Percentiles rank a stretch among this genome's conserved stretches.
These are phyloP conservation scores for Dictyophora rubrovolvata DNA, from an alignment of 768 basidiomycete species.

Conservation along the genomic window DNA sequence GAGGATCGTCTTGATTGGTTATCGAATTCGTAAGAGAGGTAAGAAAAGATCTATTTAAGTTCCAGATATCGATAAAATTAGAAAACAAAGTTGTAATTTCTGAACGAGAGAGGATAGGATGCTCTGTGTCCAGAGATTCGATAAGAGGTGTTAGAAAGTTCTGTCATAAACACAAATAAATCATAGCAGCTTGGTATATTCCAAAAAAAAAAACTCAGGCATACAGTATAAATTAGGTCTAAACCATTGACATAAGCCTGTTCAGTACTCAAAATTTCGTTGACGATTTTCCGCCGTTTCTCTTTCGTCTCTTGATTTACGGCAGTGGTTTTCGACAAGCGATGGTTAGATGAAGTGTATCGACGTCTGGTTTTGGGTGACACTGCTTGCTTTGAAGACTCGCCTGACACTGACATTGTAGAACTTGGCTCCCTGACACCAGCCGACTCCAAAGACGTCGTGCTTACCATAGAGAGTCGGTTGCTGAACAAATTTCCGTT, in stretches of 20 bases:
- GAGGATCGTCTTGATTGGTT: constrained; percentile 21
- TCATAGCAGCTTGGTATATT: not conserved
- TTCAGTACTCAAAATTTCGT: constrained; percentile 77
- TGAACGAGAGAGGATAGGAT: constrained; percentile 58
- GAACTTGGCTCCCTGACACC: constrained; percentile 38
- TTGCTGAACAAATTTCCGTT: constrained; percentile 25
- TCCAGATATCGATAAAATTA: constrained; percentile 90
- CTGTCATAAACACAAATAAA: constrained; percentile 26
- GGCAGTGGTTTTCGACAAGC: constrained; percentile 25
- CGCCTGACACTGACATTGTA: constrained; percentile 5
- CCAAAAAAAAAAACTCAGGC: constrained; percentile 17
- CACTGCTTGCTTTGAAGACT: constrained; percentile 10
- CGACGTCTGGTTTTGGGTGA: constrained; percentile 21
- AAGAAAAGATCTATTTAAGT: constrained; percentile 69
- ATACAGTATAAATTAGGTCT: constrained; percentile 70
- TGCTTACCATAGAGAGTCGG: constrained; percentile 57
- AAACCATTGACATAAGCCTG: constrained; percentile 71
- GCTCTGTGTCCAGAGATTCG: constrained; percentile 54
- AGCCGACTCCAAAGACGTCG: constrained; percentile 65
- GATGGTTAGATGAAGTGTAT: constrained; percentile 21
- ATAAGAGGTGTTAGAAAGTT: constrained; percentile 79
- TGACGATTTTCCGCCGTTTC: constrained; percentile 61
- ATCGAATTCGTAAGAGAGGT: constrained; percentile 43
- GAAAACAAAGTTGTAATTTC: constrained; percentile 70
- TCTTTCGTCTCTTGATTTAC: constrained; percentile 37